A percentile compares a stretch with the other conserved stretches of the same genome.
phyloP scores from a whole-genome alignment of 176 grass and related monocot genomes.

The Puccinellia tenuiflora region DNA sequence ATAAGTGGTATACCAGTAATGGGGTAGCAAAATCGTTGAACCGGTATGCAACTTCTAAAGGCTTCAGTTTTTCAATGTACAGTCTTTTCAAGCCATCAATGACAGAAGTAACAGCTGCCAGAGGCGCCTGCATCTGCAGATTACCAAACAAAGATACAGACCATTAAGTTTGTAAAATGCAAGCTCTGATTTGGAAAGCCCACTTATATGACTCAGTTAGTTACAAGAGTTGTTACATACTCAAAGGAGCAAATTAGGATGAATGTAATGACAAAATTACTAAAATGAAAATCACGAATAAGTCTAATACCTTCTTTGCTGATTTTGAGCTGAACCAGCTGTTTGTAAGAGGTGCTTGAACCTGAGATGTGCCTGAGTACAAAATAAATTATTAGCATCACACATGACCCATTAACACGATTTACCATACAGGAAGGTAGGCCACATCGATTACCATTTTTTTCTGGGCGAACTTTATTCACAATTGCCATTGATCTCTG shows the following conservation, averaged over 20 bases:
- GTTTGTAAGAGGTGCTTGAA: slow-evolving; percentile 43
- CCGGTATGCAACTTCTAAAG: slow-evolving; percentile 69
- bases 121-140: slow-evolving; percentile 48
- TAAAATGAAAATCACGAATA: neutral
- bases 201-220: neutral
- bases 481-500: slow-evolving; percentile 66
- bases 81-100: slow-evolving; percentile 90
- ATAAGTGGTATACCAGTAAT: slow-evolving; percentile 52
- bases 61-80: slow-evolving; percentile 93
- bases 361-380: slow-evolving; percentile 21
- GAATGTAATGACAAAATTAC: neutral
- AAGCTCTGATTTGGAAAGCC: slow-evolving; percentile 2
- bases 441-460: slow-evolving; percentile 41
- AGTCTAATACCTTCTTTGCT: slow-evolving; percentile 63
- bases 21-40: slow-evolving; percentile 81
- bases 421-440: neutral
- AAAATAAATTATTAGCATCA: neutral
- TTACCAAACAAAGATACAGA: slow-evolving; percentile 1
- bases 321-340: slow-evolving; percentile 93
- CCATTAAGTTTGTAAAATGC: neutral
- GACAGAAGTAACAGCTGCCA: slow-evolving; percentile 89
- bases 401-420: neutral
- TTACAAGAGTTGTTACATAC: neutral
- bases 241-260: neutral
- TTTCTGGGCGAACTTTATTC: slow-evolving; percentile 56